phyloP scores from a whole-genome alignment of 2,329 filamentous ascomycete genomes.

The Calonectria multiphialidica region DNA sequence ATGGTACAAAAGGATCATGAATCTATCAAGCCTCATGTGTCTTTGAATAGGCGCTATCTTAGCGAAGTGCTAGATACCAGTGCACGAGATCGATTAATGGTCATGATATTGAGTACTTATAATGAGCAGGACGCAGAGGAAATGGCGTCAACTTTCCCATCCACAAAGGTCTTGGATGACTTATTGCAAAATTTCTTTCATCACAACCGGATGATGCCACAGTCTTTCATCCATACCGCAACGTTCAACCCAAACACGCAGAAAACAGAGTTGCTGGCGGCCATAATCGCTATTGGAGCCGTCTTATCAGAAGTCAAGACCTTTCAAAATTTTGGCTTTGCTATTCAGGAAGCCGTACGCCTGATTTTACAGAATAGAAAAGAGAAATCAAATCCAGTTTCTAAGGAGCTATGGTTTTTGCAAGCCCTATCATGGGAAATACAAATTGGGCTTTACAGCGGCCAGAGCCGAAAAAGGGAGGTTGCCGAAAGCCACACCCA shows the following conservation, averaged over 20 bases:
- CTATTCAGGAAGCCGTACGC: neutral
- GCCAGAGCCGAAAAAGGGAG: neutral
- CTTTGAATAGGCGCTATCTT: too few species aligned
- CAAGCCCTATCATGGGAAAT: neutral
- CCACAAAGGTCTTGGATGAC: neutral
- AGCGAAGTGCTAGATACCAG: too few species aligned
- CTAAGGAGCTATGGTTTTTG: neutral
- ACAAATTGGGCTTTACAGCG: neutral
- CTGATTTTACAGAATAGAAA: neutral
- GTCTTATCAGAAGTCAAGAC: neutral
- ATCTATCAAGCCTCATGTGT: too few species aligned
- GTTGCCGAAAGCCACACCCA: neutral
- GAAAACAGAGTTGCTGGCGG: neutral
- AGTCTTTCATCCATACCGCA: neutral
- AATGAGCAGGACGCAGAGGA: neutral
- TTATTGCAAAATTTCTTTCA: neutral
- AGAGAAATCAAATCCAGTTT: neutral
- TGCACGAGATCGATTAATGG: too few species aligned
- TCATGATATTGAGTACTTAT: too few species aligned
- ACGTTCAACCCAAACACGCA: neutral
- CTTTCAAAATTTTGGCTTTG: neutral
- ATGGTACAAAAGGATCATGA: too few species aligned
- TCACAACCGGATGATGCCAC: neutral
- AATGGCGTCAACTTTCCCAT: neutral
- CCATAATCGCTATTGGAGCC: neutral